Percentiles rank a stretch among this genome's conserved stretches.
Evolutionary conservation across 495 filamentous ascomycete species (phyloP).

Genomic region (Podospora didyma): DNA sequence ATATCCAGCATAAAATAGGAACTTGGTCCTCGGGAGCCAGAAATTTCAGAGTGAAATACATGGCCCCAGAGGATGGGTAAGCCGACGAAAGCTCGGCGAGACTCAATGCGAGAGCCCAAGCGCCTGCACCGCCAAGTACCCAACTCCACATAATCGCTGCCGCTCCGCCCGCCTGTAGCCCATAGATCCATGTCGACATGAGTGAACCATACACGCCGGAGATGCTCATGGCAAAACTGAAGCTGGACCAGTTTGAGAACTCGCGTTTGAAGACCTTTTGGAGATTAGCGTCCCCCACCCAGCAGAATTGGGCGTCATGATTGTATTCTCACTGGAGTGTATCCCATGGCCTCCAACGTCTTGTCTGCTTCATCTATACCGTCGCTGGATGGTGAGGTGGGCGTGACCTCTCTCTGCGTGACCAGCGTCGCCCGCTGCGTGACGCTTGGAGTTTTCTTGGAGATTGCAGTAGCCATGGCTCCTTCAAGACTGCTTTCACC

Average conservation of each 20-base stretch:
- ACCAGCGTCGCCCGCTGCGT: background rate
- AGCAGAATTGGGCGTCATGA: background rate
- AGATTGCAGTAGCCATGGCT: background rate
- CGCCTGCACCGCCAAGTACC: slow-evolving; percentile 59
- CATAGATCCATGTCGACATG: slow-evolving; percentile 59
- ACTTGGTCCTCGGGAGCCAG: slow-evolving; percentile 39
- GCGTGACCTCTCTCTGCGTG: background rate
- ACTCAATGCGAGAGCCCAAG: slow-evolving; percentile 58
- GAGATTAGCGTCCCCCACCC: background rate
- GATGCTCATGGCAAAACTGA: slow-evolving; percentile 63
- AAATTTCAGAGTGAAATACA: slow-evolving; percentile 48
- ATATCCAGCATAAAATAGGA: slow-evolving; percentile 47
- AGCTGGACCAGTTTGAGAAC: slow-evolving; percentile 57
- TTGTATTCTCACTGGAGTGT: slow-evolving; percentile 28
- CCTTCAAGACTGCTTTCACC: background rate
- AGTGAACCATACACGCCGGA: slow-evolving; percentile 57
- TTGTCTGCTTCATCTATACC: slow-evolving; percentile 27
- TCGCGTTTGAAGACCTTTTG: slow-evolving; percentile 58
- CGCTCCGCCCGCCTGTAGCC: slow-evolving; percentile 55
- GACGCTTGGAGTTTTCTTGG: slow-evolving; percentile 7
- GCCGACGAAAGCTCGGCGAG: slow-evolving; percentile 57
- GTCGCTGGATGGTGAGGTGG: slow-evolving; percentile 3
- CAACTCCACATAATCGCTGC: slow-evolving; percentile 62
- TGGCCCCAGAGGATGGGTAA: slow-evolving; percentile 53
- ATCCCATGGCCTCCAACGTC: slow-evolving; percentile 29